A percentile compares a stretch with the other conserved stretches of the same genome.
Conservation (phyloP, 2,329 filamentous ascomycete species). For the Fusarium verticillioides region DNA sequence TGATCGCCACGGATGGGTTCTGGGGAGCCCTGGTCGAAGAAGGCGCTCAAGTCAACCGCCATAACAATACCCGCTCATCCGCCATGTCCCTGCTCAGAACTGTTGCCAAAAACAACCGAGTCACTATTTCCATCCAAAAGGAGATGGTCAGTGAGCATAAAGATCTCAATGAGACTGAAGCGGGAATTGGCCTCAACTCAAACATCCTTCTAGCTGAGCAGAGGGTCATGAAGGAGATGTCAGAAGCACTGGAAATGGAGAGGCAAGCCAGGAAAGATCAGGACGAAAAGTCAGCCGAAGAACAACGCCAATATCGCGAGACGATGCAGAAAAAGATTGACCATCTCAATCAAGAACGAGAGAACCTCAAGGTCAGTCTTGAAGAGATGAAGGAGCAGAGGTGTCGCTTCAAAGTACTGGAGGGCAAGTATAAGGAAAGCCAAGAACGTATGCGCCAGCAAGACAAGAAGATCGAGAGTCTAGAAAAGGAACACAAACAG, state of each 20-base stretch:
- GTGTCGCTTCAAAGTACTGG: neutral
- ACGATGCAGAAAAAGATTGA: neutral
- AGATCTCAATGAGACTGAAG: neutral
- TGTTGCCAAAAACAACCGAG: neutral
- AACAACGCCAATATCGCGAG: neutral
- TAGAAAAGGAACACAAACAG: neutral
- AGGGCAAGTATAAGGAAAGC: neutral
- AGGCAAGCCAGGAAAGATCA: neutral
- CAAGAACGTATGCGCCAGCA: neutral
- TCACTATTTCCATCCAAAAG: neutral
- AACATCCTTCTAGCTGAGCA: neutral
- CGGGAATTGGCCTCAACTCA: neutral
- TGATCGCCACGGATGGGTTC: neutral
- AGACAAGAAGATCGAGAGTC: neutral
- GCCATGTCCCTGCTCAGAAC: neutral
- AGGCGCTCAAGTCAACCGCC: neutral
- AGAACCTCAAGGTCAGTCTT: neutral
- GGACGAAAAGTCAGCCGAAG: neutral
- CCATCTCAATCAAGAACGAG: neutral
- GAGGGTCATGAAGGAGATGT: neutral
- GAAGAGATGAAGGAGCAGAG: neutral
- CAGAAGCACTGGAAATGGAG: neutral
- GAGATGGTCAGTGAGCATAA: neutral
- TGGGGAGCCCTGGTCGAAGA: neutral
- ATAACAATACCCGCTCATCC: neutral